Evolutionary conservation across 176 grass and related monocot species (phyloP), one percentile per base, ranked within the genome.

Genomic region (Eragrostis nindensis): DNA sequence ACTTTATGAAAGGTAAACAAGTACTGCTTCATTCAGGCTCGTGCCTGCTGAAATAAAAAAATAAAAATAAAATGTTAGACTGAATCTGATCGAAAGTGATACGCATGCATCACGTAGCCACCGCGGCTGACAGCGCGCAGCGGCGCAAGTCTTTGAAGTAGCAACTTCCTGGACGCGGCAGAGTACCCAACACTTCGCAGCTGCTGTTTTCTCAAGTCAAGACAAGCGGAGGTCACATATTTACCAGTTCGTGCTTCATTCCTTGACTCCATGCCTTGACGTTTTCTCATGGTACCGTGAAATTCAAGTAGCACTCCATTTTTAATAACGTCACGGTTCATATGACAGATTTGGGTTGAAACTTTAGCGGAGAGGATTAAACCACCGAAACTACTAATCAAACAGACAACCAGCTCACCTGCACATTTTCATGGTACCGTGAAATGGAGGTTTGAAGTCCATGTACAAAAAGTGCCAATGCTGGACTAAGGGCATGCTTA

Each of bases 141-240:
- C n/a, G 54, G 21, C 26, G 11, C 18, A 1, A 8, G 18, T n/a
- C n/a, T 25, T 12, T 1, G 11, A 14, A 62, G 11, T 13, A 25
- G 5, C 25, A 29, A 29, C 29, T 11, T 11, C 9, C 27, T 41
- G 41, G 21, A 63, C 78, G 45, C 43, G 16, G 10, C 47, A 21
- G 7, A 18, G 7, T 40, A 80, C 38, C 65, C 56, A 69, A 57
- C 41, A n/a, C n/a, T 38, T 24, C 43, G 56, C 1, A 18, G 56
- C 56, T 19, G 27, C 60, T 44, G 59, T 36, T 24, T 62, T 71
- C 78, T 30, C 41, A 8, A 52, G 67, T 49, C 7, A 72, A 84
- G 12, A 25, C 24, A 57, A 2, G 2, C 1, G 11, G 16, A 60
- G 19, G 18, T 71, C 64, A 62, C 7, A 11, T 8, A 63, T n/a